Evolutionary conservation across 164 flowering plant genomes (phyloP).

Genomic region (Kingdonia uniflora): DNA sequence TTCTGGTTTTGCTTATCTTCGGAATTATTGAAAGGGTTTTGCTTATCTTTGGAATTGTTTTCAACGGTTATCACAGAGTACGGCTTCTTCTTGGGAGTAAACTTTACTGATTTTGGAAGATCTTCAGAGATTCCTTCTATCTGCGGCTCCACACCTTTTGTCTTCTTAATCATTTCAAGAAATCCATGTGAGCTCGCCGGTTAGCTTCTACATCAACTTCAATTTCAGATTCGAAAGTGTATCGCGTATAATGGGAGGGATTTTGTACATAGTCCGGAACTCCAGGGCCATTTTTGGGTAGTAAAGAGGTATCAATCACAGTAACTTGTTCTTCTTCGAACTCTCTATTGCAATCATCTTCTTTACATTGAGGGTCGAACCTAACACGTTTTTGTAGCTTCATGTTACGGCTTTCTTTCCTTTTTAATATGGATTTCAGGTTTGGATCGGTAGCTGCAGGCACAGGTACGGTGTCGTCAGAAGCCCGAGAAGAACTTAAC

Average conservation of each 20-base stretch:
- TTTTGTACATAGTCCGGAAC: conserved; percentile 77
- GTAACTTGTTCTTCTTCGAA: conserved; percentile 13
- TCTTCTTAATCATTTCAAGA: conserved; percentile 29
- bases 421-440: conserved; percentile 68
- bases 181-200: conserved; percentile 47
- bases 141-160: conserved; percentile 15
- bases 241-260: conserved; percentile 63
- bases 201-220: conserved; percentile 63
- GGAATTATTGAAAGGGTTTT: not conserved
- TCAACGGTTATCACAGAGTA: conserved; percentile 13
- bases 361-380: conserved; percentile 35
- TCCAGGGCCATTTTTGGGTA: conserved; percentile 16
- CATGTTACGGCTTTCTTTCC: conserved; percentile 36
- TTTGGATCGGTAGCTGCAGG: conserved; percentile 6
- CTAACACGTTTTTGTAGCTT: conserved; percentile 69
- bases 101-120: conserved; percentile 44
- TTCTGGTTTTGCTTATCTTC: conserved; percentile 15
- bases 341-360: conserved; percentile 10
- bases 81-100: conserved; percentile 50
- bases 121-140: conserved; percentile 20
- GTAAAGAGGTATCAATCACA: conserved; percentile 12
- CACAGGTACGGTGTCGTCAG: conserved; percentile 8
- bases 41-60: conserved; percentile 12
- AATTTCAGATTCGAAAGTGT: conserved; percentile 47
- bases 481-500: conserved; percentile 21